Evolutionary conservation across 257 asterid genomes (phyloP).

Genomic region (Ilex asprella): DNA sequence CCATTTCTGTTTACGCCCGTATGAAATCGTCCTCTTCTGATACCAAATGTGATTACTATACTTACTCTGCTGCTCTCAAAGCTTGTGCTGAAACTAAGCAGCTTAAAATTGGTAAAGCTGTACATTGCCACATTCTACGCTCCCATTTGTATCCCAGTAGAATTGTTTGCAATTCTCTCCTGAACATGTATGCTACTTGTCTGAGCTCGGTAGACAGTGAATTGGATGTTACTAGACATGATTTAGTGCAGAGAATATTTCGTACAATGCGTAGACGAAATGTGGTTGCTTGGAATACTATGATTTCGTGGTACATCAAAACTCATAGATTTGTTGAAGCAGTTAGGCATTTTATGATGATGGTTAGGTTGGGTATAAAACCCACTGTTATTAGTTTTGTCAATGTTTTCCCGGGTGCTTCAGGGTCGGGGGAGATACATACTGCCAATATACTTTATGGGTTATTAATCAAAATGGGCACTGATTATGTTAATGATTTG

Average conservation of each 20-base stretch:
- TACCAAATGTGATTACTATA: constrained; percentile 52
- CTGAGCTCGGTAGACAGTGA: constrained; percentile 15
- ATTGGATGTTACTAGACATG: constrained; percentile 15
- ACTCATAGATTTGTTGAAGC: constrained; percentile 44
- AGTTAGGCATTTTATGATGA: constrained; percentile 42
- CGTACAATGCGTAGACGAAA: constrained; percentile 55
- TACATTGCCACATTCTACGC: constrained; percentile 71
- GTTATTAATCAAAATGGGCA: constrained; percentile 42
- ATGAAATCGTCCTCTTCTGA: constrained; percentile 26
- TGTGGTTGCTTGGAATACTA: constrained; percentile 73
- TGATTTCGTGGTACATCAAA: constrained; percentile 61
- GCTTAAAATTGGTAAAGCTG: constrained; percentile 56
- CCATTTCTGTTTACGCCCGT: constrained; percentile 52
- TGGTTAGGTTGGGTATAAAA: constrained; percentile 45
- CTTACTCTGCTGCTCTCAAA: constrained; percentile 76
- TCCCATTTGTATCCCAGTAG: constrained; percentile 50
- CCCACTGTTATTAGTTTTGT: constrained; percentile 61
- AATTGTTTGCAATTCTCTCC: constrained; percentile 70
- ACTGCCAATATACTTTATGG: constrained; percentile 52
- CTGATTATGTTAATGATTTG: constrained; percentile 42
- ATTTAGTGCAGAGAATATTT: constrained; percentile 55
- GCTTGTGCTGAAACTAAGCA: constrained; percentile 74
- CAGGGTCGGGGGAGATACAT: constrained; percentile 32
- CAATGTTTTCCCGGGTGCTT: constrained; percentile 53
- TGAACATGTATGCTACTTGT: constrained; percentile 79